Base-by-base conservation (phyloP, 2,329 filamentous ascomycete genomes). In the Sclerotinia minor region DNA sequence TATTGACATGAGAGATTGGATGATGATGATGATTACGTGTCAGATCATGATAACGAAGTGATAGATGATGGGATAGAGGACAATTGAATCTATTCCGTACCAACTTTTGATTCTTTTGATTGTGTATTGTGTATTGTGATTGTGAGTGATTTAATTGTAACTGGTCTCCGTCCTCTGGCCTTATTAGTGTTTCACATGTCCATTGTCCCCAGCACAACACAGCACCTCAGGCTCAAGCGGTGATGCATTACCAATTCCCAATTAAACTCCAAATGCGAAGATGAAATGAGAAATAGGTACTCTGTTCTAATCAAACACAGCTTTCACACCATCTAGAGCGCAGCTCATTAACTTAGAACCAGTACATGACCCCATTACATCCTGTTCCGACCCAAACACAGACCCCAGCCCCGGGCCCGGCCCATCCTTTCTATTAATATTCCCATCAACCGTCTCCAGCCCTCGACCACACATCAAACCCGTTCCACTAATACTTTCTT, bases 61-160 rank as follows among this genome's bases (percentile, higher is more conserved):
- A 63, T 63, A 50, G 59, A 38, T 61, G 45, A 63, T 63, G 32
- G 77, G 75, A 78, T 84, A 84, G 83, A 83, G 68, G 82, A 80
- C 82, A 75, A 73, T 83, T 82, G 83, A 84, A 84, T 83, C 81
- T 71, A 64, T 67, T 71, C 63, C 67, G 44, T n/a, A 47, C 21
- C 26, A 53, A 24, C 2, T 61, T 50, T 35, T 41, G 15, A 38
- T 17, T 7, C n/a, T 29, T 49, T 38, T 38, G 47, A 58, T 59
- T 50, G n/a, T n/a, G n/a, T n/a, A n/a, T 21, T 21, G 47, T 50
- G 11, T 26, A n/a, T 21, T 50, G 32, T 50, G n/a, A 63, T 21
- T 38, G 17, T 24, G 29, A 63, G 13, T 41, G 13, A 50, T 50
- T 26, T 50, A 9, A 63, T 26, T 41, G 2, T 41, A 29, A 29